Evolutionary conservation across 768 basidiomycete species (phyloP), one percentile per base, ranked within the genome.

Genomic region (Amanita brunnescens): DNA sequence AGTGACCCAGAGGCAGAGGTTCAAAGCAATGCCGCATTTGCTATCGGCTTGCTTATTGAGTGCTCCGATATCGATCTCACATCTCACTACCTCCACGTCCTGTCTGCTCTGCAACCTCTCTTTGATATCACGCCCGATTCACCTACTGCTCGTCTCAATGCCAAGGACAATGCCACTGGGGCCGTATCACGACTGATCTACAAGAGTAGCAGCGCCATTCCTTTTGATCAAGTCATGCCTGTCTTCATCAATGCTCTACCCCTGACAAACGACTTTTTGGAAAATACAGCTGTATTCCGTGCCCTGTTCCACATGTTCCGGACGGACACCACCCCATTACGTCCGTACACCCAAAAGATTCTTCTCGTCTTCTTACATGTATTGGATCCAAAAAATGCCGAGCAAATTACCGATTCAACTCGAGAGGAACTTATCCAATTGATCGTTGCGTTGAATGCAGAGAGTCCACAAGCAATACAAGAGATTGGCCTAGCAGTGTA

Each of bases 161-260:
- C 93, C 16, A 85, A 85, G 55, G 96, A 99, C 69, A 99, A 99
- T 65, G 96, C 96, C n/a, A 80, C 86, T 6, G 96, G 96, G 39
- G 90, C 93, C 21, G 88, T 98, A 47, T 82, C 83, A 4, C 85
- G 96, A 13, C 76, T 98, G 64, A 86, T 98, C 62, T 64, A 81
- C 59, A 86, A 86, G 62, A 93, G 92, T 67, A 69, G 77, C 3
- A 63, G 71, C 10, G 91, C 85, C 12, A 68, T 98, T 14, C 95
- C 95, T 21, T 81, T 97, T 34, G 89, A 92, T 46, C 85, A 91
- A 67, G 91, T 96, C 47, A 78, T 97, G 9, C 91, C 92, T 2
- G 74, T 90, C 48, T 80, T 98, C 62, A 68, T 96, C 52, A 75
- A 70, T 21, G 83, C 87, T 29, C 77, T 99, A 8, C 96, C 96